Percentiles rank a stretch among this genome's conserved stretches.
These are phyloP conservation scores for Nitzschia sp. DNA, from an alignment of 108 stramenopile genomes.

Conservation along the genomic window DNA sequence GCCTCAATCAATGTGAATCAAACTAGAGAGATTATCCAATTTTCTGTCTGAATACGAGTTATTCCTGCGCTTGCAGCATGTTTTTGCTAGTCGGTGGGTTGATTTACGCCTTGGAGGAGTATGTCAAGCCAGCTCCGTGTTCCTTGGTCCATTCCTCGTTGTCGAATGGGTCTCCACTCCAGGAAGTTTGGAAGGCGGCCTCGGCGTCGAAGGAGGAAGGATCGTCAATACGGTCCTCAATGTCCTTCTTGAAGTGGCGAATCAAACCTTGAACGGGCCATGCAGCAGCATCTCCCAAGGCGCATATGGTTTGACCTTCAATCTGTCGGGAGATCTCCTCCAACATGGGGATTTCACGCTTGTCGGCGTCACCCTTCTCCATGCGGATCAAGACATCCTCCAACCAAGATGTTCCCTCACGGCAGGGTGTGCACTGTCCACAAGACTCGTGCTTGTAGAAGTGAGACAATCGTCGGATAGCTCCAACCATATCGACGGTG, in stretches of 20 bases:
- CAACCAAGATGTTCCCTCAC: slow-evolving; percentile 94
- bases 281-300: slow-evolving; percentile 99
- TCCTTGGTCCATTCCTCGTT: slow-evolving; percentile 89
- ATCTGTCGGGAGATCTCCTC: slow-evolving; percentile 99
- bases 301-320: slow-evolving; percentile 99
- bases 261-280: slow-evolving; percentile 99
- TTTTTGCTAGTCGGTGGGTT: not conserved
- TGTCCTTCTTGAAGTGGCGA: slow-evolving; percentile 95
- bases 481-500: slow-evolving; percentile 98
- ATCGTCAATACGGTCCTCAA: slow-evolving; percentile 95
- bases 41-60: too few relatives aligned
- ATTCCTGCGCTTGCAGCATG: too few relatives aligned
- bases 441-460: slow-evolving; percentile 99
- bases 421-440: slow-evolving; percentile 99
- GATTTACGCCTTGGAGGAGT: slow-evolving; percentile 30
- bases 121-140: slow-evolving; percentile 84
- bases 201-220: slow-evolving; percentile 84
- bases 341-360: slow-evolving; percentile 99
- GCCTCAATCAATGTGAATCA: too few relatives aligned
- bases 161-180: slow-evolving; percentile 90
- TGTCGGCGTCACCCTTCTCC: slow-evolving; percentile 98
- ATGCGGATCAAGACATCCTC: slow-evolving; percentile 91
- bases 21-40: too few relatives aligned
- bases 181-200: slow-evolving; percentile 94
- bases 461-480: slow-evolving; percentile 98